Evolutionary conservation across 164 flowering plant genomes (phyloP), one percentile per base, ranked within the genome.

Genomic region (Aristolochia fimbriata): DNA sequence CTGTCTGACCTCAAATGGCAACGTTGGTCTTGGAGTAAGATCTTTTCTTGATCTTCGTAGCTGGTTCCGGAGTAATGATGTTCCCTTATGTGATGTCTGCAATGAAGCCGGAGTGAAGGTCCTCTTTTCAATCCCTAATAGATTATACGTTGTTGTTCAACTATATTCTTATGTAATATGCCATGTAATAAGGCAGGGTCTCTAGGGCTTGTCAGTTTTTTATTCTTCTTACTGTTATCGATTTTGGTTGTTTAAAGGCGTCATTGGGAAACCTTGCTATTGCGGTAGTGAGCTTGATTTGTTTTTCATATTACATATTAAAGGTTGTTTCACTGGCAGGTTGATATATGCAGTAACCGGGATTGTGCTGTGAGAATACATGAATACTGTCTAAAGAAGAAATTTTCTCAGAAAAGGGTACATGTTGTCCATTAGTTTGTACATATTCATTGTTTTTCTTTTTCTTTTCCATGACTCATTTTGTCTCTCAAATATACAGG

Each of bases 71-170:
- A 74, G 30, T 62, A 81, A 80, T 69, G 86, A 84, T 49, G 74
- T 91, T 61, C 85, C 93, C 51, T 66, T 80, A 24, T 94, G 99
- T 72, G 85, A 82, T 50, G 82, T 86, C 45, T 94, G 99, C 80
- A 94, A 91, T 62, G 99, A 94, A 73, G 91, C 95, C 69, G 97
- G 83, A 53, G 76, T 94, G 23, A 91, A 91, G 97, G 98, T 91
- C 21, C 43, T 46, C 24, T 33, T n/a, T 65, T 21, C 22, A 3
- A 12, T 27, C 31, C 27, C 9, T 15, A 31, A 31, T 23, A 23
- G 17, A 23, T 23, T 54, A 20, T 54, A 7, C 30, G 4, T 24
- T 25, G 15, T 25, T 24, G 14, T 24, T 22, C 17, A 15, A 23
- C 20, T 8, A 10, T 17, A 0, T 56, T 56, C n/a, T 31, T 33